Base-by-base conservation (phyloP, 768 basidiomycete genomes). In the Suillus lakei region DNA sequence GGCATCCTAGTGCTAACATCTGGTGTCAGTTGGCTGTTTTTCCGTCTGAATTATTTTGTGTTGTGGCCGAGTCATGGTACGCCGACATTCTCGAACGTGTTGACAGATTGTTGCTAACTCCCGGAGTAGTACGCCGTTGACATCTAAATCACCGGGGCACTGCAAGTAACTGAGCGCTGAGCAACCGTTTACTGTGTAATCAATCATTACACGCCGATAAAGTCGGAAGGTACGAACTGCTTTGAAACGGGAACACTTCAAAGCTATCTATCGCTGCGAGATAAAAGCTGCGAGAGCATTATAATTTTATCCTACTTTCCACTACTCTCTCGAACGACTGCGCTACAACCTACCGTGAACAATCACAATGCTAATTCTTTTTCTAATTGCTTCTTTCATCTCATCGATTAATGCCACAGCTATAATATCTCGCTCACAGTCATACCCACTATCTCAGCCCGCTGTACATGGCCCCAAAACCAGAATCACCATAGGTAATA, bases 401-500 rank as follows among this genome's bases (percentile, higher is more conserved):
- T 58, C 66, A 2, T 44, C 59, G 16, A 23, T 54, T 30, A 26
- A 68, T 56, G 73, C 71, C 28, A 68, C 66, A 36, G 58, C 64
- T 21, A 66, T 74, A 18, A 61, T 68, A 53, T 66, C 65, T 28
- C 72, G 65, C 64, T 66, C 66, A 13, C 32, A 48, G n/a, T 28
- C 65, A 9, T n/a, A 10, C 23, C 68, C 70, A n/a, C 51, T 67
- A 28, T 53, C 26, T 21, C 58, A 28, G 26, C 38, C 63, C 21
- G 60, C 41, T n/a, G 65, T 72, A 61, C 59, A 72, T 7, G 71
- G 73, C 3, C 70, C 70, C 0, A 18, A 55, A 16, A 28, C 74
- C 4, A 69, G 76, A 6, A 39, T 85, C 9, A 62, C 74, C 18
- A 74, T 85, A 50, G 72, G 74, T 9, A 84, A 84, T 67, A 70